Conservation (phyloP, 371 early-diverging fungal species). For the Circinella umbellata region DNA sequence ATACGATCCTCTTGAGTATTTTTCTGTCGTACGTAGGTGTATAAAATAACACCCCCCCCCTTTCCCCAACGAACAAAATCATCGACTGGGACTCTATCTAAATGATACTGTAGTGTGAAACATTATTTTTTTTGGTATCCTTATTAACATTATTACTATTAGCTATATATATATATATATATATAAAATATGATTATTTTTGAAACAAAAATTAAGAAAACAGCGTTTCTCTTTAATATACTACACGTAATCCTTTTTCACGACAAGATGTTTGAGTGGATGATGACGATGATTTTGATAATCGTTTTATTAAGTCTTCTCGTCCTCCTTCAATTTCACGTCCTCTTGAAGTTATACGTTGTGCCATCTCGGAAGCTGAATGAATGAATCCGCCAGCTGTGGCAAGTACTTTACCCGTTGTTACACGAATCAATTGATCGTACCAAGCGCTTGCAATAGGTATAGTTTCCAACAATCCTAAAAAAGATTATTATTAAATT, state of each 20-base stretch:
- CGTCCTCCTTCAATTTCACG: constrained; percentile 11
- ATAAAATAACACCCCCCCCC: too few relatives aligned
- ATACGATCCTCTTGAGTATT: too few relatives aligned
- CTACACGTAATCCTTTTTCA: constrained; percentile 4
- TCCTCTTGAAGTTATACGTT: constrained; percentile 5
- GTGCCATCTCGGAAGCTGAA: constrained; percentile 49
- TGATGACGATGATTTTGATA: background rate
- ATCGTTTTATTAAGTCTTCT: background rate
- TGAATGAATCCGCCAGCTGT: constrained; percentile 56
- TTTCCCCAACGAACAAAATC: too few relatives aligned
- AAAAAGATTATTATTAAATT: background rate
- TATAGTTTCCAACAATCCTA: constrained; percentile 58
- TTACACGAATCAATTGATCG: constrained; percentile 58
- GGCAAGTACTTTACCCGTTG: constrained; percentile 54
- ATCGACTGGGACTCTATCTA: too few relatives aligned
- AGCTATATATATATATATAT: background rate
- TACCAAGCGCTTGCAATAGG: constrained; percentile 65
- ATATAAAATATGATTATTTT: background rate
- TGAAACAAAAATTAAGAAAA: background rate
- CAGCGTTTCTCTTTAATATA: background rate
- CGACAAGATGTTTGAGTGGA: background rate
- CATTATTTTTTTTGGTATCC: too few relatives aligned
- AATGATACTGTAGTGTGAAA: too few relatives aligned
- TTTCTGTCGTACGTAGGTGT: too few relatives aligned
- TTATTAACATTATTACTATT: too few relatives aligned